Evolutionary conservation across 352 stramenopile genomes (phyloP).

Genomic region (Pythium diclinum): DNA sequence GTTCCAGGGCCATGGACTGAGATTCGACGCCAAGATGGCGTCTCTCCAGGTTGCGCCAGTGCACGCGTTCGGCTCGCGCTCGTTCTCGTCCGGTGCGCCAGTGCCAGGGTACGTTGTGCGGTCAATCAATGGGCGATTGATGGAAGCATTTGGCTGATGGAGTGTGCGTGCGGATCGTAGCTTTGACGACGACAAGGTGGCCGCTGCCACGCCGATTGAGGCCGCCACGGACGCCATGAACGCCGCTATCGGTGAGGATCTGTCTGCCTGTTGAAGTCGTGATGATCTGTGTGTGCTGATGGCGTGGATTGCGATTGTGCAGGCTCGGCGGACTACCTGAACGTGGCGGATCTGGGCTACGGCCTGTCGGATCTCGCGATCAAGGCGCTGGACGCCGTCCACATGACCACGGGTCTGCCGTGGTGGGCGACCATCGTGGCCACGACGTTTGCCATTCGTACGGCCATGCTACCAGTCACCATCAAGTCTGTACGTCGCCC

Average conservation of each 20-base stretch:
- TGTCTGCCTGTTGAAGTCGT: background rate
- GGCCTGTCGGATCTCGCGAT: slow-evolving; percentile 73
- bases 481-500: slow-evolving; percentile 76
- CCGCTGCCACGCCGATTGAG: slow-evolving; percentile 37
- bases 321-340: slow-evolving; percentile 53
- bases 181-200: slow-evolving; percentile 44
- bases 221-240: slow-evolving; percentile 46
- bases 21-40: slow-evolving; percentile 43
- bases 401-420: slow-evolving; percentile 74
- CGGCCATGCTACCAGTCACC: slow-evolving; percentile 70
- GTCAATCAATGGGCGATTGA: slow-evolving; percentile 4
- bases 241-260: slow-evolving; percentile 29
- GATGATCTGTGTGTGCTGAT: background rate
- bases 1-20: slow-evolving; percentile 32
- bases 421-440: slow-evolving; percentile 88
- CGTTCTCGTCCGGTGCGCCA: slow-evolving; percentile 57
- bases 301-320: slow-evolving; percentile 4
- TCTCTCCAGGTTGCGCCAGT: slow-evolving; percentile 48
- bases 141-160: background rate
- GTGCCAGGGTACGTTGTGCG: slow-evolving; percentile 34
- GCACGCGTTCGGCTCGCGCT: slow-evolving; percentile 42
- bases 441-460: slow-evolving; percentile 75
- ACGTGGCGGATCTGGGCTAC: slow-evolving; percentile 64
- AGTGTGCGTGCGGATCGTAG: slow-evolving; percentile 10
- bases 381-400: slow-evolving; percentile 66